Evolutionary conservation across 2,329 filamentous ascomycete genomes (phyloP), one percentile per base, ranked within the genome.

Genomic region (Drechslerella dactyloides): DNA sequence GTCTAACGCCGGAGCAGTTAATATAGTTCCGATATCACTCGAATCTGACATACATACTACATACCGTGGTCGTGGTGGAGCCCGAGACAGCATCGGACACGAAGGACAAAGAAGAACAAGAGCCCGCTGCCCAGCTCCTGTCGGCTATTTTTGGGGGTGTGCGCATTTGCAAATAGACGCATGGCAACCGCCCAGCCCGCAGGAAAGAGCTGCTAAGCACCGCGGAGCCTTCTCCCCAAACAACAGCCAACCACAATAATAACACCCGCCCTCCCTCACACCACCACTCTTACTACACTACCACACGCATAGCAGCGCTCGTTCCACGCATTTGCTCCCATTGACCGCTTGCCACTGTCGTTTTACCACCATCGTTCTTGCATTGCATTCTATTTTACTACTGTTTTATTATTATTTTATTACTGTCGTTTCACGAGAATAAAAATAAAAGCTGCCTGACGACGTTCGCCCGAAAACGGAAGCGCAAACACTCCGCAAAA

Each of bases 91-190:
- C 27, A 33, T 8, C 27, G 8, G 27, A 3, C 27, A 3, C 3
- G 27, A 8, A 33, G 4, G 4, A 33, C 27, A 8, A 33, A 3
- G 27, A 33, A 8, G 8, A 33, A 33, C 27, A 8, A 33, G 27
- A n/a, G n/a, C n/a, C 33, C 13, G 33, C 33, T 37, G 33, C 13
- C 11, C 37, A 42, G 40, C 42, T 61, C 57, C 56, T 69, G 64
- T 68, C 51, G 63, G 63, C 63, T 68, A 61, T 60, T 61, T 68
- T 60, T 60, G 55, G 64, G 33, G 40, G 52, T 51, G 61, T 24
- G 44, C 15, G 27, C 40, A 19, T 40, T 42, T 48, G 37, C 55
- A 50, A 68, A 44, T 24, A 40, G 53, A 69, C 58, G 65, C 65
- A 62, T 69, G 65, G 65, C 65, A 69, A 69, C 65, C 58, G 54